phyloP scores from a whole-genome alignment of 805 yeast genomes.

The Saccharomycopsis selenospora region DNA sequence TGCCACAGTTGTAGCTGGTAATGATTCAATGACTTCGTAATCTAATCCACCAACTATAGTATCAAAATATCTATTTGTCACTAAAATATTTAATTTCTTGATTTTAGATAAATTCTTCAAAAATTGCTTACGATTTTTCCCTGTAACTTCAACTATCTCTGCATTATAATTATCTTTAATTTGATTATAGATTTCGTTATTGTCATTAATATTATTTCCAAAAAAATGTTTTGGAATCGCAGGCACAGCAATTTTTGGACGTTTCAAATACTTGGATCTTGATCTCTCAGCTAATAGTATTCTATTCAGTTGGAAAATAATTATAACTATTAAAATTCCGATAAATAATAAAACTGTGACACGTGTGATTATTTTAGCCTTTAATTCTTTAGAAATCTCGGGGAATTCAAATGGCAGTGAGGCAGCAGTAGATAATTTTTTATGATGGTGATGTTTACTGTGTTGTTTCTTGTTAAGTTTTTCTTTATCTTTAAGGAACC shows the following conservation, averaged over 20 bases:
- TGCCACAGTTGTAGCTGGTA: conserved; percentile 13
- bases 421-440: too few species aligned
- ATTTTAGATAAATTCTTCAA: neutral
- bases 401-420: too few species aligned
- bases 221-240: neutral
- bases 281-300: conserved; percentile 12
- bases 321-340: neutral
- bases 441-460: too few species aligned
- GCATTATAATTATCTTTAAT: conserved; percentile 11
- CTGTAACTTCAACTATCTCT: conserved; percentile 6
- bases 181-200: conserved; percentile 3
- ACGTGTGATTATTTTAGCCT: neutral
- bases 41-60: conserved; percentile 7
- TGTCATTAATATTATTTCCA: neutral
- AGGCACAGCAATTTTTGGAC: conserved; percentile 14
- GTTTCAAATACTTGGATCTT: conserved; percentile 11
- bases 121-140: conserved; percentile 11
- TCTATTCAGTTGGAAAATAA: conserved; percentile 2
- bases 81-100: conserved; percentile 9
- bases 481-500: too few species aligned
- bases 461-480: too few species aligned
- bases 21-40: conserved; percentile 5
- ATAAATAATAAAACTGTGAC: neutral
- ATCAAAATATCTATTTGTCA: conserved; percentile 10
- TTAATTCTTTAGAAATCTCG: neutral